Evolutionary conservation across 176 grass and related monocot species (phyloP), one percentile per base, ranked within the genome.

Genomic region (Cenchrus americanus): DNA sequence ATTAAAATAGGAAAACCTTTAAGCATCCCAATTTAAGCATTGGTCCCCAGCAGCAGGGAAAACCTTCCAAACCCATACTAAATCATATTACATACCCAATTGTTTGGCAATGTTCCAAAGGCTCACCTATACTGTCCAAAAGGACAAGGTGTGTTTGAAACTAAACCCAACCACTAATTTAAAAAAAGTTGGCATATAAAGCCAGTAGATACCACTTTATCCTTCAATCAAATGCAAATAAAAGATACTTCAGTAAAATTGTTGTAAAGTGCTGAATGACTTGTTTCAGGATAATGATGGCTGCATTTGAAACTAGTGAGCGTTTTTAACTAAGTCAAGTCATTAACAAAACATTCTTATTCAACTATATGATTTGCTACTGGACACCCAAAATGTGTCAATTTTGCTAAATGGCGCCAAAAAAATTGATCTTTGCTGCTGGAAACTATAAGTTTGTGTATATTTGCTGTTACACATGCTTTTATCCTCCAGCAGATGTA

Each of bases 131-230:
- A 23, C 21, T 60, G 8, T 60, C 57, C 21, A 23, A 60, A 60
- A 23, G 57, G 23, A 19, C 21, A 22, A 69, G 49, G 26, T 66
- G n/a, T 43, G 10, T 71, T 82, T 27, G 22, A 48, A 43, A 71
- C 52, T 60, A 23, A 60, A 60, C 8, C 21, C 37, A 47, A 71
- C 37, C 32, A 60, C 18, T 82, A 47, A 19, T 13, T 61, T 48
- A 37, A 40, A 72, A 82, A 61, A 82, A 48, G 55, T 62, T 71
- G 41, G 17, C 40, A 71, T 82, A 30, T 23, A 22, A 55, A 23
- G 57, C n/a, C 58, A 61, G 58, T 61, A 61, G 51, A 51, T 46
- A 55, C n/a, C 78, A 80, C 30, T 13, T 24, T 68, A 21, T 68
- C 52, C 21, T 49, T 64, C 24, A 47, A 51, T 32, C 49, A 64